A percentile compares a stretch with the other conserved stretches of the same genome.
phyloP scores from a whole-genome alignment of 2,329 filamentous ascomycete genomes.

The Gliomastix tumulicola region DNA sequence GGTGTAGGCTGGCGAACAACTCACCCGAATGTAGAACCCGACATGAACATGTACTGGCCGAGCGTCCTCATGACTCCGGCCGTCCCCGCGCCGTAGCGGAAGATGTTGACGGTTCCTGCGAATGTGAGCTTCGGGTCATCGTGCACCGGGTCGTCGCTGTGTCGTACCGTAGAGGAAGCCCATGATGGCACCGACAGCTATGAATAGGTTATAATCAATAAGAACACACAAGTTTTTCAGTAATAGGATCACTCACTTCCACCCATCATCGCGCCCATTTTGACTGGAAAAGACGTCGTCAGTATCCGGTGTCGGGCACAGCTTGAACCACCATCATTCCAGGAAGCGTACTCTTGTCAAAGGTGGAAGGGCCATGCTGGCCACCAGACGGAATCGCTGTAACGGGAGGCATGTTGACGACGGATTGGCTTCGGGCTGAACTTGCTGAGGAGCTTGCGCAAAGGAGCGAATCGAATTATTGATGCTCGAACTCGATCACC shows the following conservation, averaged over 20 bases:
- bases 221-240: too few relatives aligned
- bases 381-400: constrained; percentile 26
- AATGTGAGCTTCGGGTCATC: constrained; percentile 7
- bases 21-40: constrained; percentile 92
- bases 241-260: too few relatives aligned
- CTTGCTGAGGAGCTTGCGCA: too few relatives aligned
- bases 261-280: constrained; percentile 99
- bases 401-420: constrained; percentile 30
- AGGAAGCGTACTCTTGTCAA: constrained; percentile 50
- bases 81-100: constrained; percentile 86
- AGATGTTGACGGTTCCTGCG: constrained; percentile 83
- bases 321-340: too few relatives aligned
- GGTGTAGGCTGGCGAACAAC: too few relatives aligned
- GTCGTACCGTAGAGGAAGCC: constrained; percentile 89
- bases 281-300: constrained; percentile 29
- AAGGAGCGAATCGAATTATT: too few relatives aligned
- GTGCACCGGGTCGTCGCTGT: constrained; percentile 3
- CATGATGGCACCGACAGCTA: constrained; percentile 92
- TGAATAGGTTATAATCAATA: too few relatives aligned
- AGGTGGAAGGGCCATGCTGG: constrained; percentile 41
- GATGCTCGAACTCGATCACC: too few relatives aligned
- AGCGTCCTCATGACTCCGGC: constrained; percentile 92
- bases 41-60: constrained; percentile 94
- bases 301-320: too few relatives aligned
- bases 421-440: too few relatives aligned